These are phyloP conservation scores for Poa annua DNA, from an alignment of 176 grass and related monocot species.

Conservation along the genomic window DNA sequence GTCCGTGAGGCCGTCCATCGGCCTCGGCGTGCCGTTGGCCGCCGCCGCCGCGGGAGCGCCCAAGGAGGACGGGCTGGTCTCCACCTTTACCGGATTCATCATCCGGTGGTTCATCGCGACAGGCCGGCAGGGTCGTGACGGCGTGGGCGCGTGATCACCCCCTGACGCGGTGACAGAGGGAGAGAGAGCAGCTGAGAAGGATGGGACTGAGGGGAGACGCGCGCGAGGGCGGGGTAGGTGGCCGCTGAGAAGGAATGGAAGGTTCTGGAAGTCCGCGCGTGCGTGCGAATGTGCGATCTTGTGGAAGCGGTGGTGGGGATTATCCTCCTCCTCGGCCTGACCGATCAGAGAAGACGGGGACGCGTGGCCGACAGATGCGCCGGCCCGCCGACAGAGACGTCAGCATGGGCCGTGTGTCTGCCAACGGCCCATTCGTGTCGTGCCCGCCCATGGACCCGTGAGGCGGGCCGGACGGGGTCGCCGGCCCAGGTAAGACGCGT, in stretches of 20 bases:
- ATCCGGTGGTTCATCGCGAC: slow-evolving; percentile 39
- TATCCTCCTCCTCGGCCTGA: neutral
- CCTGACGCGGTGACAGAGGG: neutral
- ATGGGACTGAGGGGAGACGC: neutral
- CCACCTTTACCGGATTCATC: slow-evolving; percentile 71
- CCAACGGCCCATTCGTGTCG: too few relatives aligned
- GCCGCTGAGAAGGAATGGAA: slow-evolving; percentile 26
- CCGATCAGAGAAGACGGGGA: neutral
- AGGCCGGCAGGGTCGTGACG: too few relatives aligned
- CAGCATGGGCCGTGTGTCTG: neutral
- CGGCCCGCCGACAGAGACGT: neutral
- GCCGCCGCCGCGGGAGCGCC: neutral
- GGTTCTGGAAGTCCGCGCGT: slow-evolving; percentile 47
- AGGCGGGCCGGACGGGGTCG: neutral
- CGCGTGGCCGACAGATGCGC: neutral
- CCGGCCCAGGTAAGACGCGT: neutral
- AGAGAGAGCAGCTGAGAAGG: slow-evolving; percentile 6
- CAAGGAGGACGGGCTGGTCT: neutral
- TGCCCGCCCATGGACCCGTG: neutral
- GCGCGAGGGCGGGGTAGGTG: neutral
- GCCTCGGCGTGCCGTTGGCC: slow-evolving; percentile 54
- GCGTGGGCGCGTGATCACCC: too few relatives aligned
- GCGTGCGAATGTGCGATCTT: slow-evolving; percentile 18
- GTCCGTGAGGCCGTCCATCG: slow-evolving; percentile 69
- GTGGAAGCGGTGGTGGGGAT: slow-evolving; percentile 40